A percentile compares a stretch with the other conserved stretches of the same genome.
Conservation (phyloP, 306 rosid genomes). For the Dryas drummondii region DNA sequence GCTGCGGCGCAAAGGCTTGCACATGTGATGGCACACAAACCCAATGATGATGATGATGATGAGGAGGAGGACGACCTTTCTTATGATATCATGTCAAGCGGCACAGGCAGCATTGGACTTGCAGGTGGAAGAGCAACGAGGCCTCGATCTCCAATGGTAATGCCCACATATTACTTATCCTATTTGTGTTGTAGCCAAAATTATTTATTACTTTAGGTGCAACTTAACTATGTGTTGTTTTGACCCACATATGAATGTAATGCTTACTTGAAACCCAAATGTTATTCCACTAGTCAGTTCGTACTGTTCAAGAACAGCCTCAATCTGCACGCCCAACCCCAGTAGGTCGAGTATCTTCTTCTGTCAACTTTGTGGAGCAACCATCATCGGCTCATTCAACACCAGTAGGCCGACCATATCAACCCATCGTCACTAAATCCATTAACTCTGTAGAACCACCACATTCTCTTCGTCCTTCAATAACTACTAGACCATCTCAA, state of each 20-base stretch:
- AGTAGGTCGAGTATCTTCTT: conserved; percentile 33
- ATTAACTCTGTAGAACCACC: neutral
- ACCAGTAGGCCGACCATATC: conserved; percentile 32
- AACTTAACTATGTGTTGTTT: too few relatives aligned
- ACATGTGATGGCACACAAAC: conserved; percentile 78
- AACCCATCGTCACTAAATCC: conserved; percentile 3
- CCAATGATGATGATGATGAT: conserved; percentile 56
- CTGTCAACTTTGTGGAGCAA: conserved; percentile 44
- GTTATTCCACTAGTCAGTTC: conserved; percentile 43
- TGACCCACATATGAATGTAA: neutral
- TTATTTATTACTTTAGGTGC: too few relatives aligned
- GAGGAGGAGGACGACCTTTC: conserved; percentile 70
- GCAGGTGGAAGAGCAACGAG: conserved; percentile 61
- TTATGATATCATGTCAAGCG: conserved; percentile 45
- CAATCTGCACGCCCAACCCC: conserved; percentile 22
- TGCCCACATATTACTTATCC: neutral
- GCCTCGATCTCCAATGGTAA: conserved; percentile 65
- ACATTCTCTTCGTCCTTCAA: conserved; percentile 1
- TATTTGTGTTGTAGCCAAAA: too few relatives aligned
- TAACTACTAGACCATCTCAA: neutral
- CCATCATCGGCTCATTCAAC: conserved; percentile 45
- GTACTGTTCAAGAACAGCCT: conserved; percentile 57
- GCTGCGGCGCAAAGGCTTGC: conserved; percentile 99
- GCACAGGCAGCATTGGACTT: conserved; percentile 69
- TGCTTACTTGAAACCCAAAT: conserved; percentile 24